Percentiles rank a stretch among this genome's conserved stretches.
Evolutionary conservation across 129 eudicot genomes (phyloP).

Genomic region (Helianthus tuberosus): DNA sequence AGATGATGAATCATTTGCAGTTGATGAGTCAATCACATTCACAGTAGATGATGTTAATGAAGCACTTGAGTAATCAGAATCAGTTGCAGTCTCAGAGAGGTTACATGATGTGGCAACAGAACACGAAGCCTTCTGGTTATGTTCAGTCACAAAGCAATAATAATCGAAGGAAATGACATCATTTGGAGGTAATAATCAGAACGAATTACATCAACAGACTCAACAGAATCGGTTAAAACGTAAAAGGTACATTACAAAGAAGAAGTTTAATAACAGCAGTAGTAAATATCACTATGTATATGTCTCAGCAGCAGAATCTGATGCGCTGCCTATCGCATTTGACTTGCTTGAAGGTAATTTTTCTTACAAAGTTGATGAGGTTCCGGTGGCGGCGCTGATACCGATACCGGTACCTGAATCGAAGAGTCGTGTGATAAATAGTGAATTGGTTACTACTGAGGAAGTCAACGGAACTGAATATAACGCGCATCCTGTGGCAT

Average conservation of each 20-base stretch:
- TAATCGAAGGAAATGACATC: slow-evolving; percentile 46
- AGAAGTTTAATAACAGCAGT: slow-evolving; percentile 44
- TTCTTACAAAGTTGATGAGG: too few species aligned
- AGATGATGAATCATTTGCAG: slow-evolving; percentile 36
- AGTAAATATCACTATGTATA: too few species aligned
- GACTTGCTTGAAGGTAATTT: too few species aligned
- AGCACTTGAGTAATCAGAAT: slow-evolving; percentile 34
- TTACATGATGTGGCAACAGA: slow-evolving; percentile 59
- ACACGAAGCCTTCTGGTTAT: slow-evolving; percentile 30
- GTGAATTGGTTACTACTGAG: not conserved
- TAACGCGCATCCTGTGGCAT: not conserved
- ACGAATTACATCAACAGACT: slow-evolving; percentile 23
- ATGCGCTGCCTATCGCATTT: too few species aligned
- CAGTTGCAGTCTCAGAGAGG: slow-evolving; percentile 40
- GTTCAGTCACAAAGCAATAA: slow-evolving; percentile 38
- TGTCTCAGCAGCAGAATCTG: too few species aligned
- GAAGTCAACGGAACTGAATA: slow-evolving; percentile 11
- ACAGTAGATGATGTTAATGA: slow-evolving; percentile 29
- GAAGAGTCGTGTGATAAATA: too few species aligned
- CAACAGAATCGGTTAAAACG: slow-evolving; percentile 70
- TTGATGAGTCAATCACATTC: slow-evolving; percentile 42
- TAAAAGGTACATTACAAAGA: slow-evolving; percentile 56
- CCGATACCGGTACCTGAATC: too few species aligned
- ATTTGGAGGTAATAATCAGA: slow-evolving; percentile 32
- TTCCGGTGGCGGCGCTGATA: too few species aligned